Evolutionary conservation across 1,284 basidiomycete species (phyloP), one percentile per base, ranked within the genome.

Genomic region (Binderoboletus segoi): DNA sequence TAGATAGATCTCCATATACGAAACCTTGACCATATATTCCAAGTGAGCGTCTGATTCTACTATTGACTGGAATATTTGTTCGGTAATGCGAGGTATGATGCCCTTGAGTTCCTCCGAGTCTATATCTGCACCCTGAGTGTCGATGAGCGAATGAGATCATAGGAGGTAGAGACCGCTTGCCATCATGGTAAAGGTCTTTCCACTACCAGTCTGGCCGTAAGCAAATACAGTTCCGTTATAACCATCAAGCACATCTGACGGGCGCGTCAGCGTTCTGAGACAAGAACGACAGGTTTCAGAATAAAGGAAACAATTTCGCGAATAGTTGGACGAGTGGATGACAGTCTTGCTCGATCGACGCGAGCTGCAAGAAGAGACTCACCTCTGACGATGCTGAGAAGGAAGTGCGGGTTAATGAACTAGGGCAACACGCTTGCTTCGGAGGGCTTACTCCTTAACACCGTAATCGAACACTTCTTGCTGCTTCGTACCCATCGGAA

Each of bases 1-100:
- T 71, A 99, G 85, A 77, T 99, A 99, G 63, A 99, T 99, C 75
- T 99, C 97, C 95, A 99, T 98, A 75, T 99, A 99, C 37, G 95
- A 98, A 53, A 99, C 97, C 78, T 99, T 99, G 74, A 99, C 97
- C 56, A 98, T 86, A 74, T 99, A 99, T 75, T 99, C 97, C 61
- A 99, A 80, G 72, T 94, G 93, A 41, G 93, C 85, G 66, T 98
- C 96, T 54, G 96, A 97, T 65, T 93, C 87, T 63, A 97, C 88
- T 73, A 99, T 99, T 53, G 94, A 95, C 61, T 95, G 91, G 73
- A 99, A 99, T 73, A 99, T 98, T 75, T 99, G 96, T 73, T 99
- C 96, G 5, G 96, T 97, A 68, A 99, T 98, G 56, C 97, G 91
- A 54, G 97, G 97, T 65, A 98, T 99, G 61, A 99, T 92, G 73